Evolutionary conservation across 805 yeast species (phyloP).

Genomic region (Clavispora carvajalis): DNA sequence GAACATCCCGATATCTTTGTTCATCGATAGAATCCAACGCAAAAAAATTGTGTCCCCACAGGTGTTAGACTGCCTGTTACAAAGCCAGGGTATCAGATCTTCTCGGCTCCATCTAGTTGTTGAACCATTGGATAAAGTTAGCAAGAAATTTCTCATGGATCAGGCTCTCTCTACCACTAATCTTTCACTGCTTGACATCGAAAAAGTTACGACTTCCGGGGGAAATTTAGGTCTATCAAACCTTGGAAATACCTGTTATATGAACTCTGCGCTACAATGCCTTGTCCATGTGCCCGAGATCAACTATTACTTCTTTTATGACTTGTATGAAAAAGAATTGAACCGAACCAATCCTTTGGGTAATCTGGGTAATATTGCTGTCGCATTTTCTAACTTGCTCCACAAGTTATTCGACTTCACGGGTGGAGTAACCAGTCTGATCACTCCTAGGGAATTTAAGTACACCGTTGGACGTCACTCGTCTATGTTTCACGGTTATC

Average conservation of each 20-base stretch:
- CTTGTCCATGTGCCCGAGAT: slow-evolving; percentile 81
- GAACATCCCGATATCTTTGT: slow-evolving; percentile 20
- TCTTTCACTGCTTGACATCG: slow-evolving; percentile 8
- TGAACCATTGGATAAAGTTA: slow-evolving; percentile 19
- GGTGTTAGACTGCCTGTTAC: slow-evolving; percentile 20
- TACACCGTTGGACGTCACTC: slow-evolving; percentile 73
- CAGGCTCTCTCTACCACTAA: slow-evolving; percentile 5
- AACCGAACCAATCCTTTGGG: slow-evolving; percentile 82
- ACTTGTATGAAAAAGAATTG: slow-evolving; percentile 57
- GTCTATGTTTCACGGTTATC: slow-evolving; percentile 70
- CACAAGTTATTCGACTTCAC: slow-evolving; percentile 46
- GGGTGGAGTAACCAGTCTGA: slow-evolving; percentile 8
- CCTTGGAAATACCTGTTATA: slow-evolving; percentile 87
- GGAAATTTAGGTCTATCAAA: slow-evolving; percentile 61
- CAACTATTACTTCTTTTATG: slow-evolving; percentile 64
- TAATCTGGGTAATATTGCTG: slow-evolving; percentile 74
- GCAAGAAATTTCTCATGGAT: slow-evolving; percentile 21
- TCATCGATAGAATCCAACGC: slow-evolving; percentile 24
- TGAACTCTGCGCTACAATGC: slow-evolving; percentile 94
- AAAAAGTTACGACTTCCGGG: slow-evolving; percentile 13
- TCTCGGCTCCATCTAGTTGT: slow-evolving; percentile 24
- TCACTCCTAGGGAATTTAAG: slow-evolving; percentile 74
- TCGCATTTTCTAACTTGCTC: slow-evolving; percentile 65
- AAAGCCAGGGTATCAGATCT: slow-evolving; percentile 24
- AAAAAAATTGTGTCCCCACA: slow-evolving; percentile 25